Conservation (phyloP, 2,329 filamentous ascomycete species). For the Mariannaea sp. region DNA sequence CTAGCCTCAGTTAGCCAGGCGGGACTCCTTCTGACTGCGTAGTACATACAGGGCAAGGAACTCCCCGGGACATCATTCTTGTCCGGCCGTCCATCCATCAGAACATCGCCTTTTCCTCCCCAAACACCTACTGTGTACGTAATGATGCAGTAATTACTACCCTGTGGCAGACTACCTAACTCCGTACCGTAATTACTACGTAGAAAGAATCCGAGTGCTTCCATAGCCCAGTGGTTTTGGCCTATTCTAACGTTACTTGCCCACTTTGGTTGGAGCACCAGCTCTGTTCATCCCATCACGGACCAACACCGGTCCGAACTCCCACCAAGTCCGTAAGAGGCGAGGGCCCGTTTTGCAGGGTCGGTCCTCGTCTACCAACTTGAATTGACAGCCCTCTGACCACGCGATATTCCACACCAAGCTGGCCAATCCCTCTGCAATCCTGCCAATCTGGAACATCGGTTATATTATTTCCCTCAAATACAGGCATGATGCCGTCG, state of each 20-base stretch:
- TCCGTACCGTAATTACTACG: slow-evolving; percentile 6
- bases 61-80: too few relatives aligned
- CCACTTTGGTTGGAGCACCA: neutral
- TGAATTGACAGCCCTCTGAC: neutral
- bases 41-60: too few relatives aligned
- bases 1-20: slow-evolving; percentile 20
- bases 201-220: slow-evolving; percentile 8
- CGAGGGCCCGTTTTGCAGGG: neutral
- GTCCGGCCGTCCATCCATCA: neutral
- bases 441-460: neutral
- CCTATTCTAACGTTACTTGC: neutral
- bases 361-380: neutral
- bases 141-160: too few relatives aligned
- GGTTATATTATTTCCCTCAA: neutral
- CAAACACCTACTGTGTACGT: too few relatives aligned
- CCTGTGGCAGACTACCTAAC: too few relatives aligned
- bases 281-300: slow-evolving; percentile 1
- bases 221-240: slow-evolving; percentile 1
- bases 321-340: neutral
- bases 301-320: slow-evolving; percentile 3
- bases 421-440: slow-evolving; percentile 10
- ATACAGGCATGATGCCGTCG: slow-evolving; percentile 20
- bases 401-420: slow-evolving; percentile 10
- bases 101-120: neutral
- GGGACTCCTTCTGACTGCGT: slow-evolving; percentile 2